Evolutionary conservation across 1,284 basidiomycete genomes (phyloP), one percentile per base, ranked within the genome.

Genomic region (Ustilago vetiveriae): DNA sequence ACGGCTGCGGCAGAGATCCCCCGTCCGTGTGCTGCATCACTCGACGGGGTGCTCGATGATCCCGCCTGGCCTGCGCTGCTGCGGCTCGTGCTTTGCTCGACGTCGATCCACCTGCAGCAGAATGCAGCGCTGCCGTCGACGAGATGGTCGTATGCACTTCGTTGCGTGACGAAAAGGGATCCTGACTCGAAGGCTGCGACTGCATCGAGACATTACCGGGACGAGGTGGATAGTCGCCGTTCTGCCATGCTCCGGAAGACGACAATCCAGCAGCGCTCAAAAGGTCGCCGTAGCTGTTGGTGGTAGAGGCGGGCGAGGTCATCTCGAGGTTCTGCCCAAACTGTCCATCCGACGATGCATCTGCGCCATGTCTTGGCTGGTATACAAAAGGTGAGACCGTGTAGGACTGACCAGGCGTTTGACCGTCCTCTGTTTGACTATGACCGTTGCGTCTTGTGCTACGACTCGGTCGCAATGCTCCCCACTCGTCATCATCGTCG

Each of bases 321-420:
- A 63, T 66, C 44, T 64, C 66, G 23, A 60, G 45, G 37, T 57
- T 54, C 30, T 60, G 65, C 3, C 45, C 50, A 36, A 53, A 43
- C 6, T 29, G 22, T n/a, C 44, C 36, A 24, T 42, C 37, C 16
- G 33, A 39, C 22, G 59, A 55, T 10, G 52, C 33, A 27, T 24
- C 29, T 10, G 21, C 22, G n/a, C 47, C 33, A 14, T 56, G 43
- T 19, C 57, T 42, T 10, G 66, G 44, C 26, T 72, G 50, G 51
- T 75, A 74, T 13, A 65, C 64, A 30, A 75, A 75, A 0, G 72
- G 72, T 24, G 71, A 73, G 6, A 73, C 71, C 0, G 48, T 33
- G 32, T 72, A 71, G 16, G 50, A 43, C 13, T 58, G 63, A 10
- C 49, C 17, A 2, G 32, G 27, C 14, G 49, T 17, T 21, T 24